Evolutionary conservation across 1,284 basidiomycete species (phyloP).

Genomic region (Ceratobasidium sp.): DNA sequence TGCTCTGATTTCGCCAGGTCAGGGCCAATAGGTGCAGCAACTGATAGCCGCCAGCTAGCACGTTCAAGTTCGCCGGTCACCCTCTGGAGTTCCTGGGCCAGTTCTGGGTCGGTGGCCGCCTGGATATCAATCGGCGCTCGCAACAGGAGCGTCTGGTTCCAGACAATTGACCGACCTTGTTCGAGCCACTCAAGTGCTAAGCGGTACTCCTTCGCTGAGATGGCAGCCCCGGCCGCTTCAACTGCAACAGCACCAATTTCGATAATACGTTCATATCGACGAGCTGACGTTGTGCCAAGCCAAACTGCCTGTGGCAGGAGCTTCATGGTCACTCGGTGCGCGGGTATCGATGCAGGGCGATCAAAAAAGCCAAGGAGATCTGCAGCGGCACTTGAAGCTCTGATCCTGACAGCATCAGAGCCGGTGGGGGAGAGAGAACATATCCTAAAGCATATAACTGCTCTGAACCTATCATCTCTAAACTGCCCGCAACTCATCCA

Average conservation of each 20-base stretch:
- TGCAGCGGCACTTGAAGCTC: neutral
- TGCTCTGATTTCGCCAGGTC: too few relatives aligned
- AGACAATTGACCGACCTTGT: conserved; percentile 54
- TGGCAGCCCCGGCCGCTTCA: conserved; percentile 12
- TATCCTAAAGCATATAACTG: neutral
- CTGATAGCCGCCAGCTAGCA: conserved; percentile 24
- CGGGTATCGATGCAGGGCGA: neutral
- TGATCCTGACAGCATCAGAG: neutral
- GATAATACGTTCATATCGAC: neutral
- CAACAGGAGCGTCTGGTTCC: conserved; percentile 55
- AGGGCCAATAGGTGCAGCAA: too few relatives aligned
- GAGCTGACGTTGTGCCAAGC: conserved; percentile 5
- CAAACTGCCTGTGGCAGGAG: conserved; percentile 19
- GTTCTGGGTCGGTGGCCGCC: neutral
- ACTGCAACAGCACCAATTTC: neutral
- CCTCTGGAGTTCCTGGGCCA: neutral
- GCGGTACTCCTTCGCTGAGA: neutral
- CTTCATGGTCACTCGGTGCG: neutral
- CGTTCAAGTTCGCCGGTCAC: conserved; percentile 48
- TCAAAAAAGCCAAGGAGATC: neutral
- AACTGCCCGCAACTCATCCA: neutral
- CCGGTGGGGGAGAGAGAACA: neutral
- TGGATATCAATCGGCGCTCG: conserved; percentile 55
- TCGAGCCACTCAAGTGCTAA: conserved; percentile 54
- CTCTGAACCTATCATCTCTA: neutral